Base-by-base conservation (phyloP, 1,284 basidiomycete species). In the Hemileia vastatrix region DNA sequence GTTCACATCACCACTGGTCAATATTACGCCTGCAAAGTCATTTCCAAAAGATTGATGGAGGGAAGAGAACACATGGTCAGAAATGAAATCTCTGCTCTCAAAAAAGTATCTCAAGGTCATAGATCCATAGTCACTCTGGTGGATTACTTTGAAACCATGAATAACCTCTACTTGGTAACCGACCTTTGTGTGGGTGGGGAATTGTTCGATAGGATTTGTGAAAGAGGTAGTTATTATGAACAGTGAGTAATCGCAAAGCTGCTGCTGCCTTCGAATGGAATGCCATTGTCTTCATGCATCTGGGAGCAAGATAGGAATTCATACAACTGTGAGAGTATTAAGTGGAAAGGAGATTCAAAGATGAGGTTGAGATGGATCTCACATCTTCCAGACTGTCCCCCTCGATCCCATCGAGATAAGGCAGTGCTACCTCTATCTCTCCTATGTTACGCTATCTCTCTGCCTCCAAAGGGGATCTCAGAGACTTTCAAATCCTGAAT, bases 131-230 rank as follows among this genome's bases (percentile, higher is more conserved):
- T 78, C 40, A 78, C 77, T 18, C 68, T 72, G 0, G 65, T 66
- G n/a, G n/a, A n/a, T n/a, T n/a, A n/a, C n/a, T n/a, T n/a, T n/a
- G 63, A 88, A 86, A 96, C 93, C 31, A 81, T 88, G 24, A 90
- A 95, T 78, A 96, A 97, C 73, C 83, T n/a, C 67, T 94, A 78
- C 64, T 86, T 98, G 65, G 88, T 88, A 68, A 96, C 95, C 75
- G 94, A 96, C 77, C 83, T 97, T 15, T 97, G 94, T 79, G 94
- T 90, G 0, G 94, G 94, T 53, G 94, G 94, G 49, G 94, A 98
- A 78, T 84, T 98, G 19, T 98, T 98, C 73, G 93, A 97, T 77
- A 83, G 94, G 56, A 97, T 97, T 80, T 97, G 94, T 74, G 90
- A 92, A 31, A 88, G 93, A 75, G 93, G 93, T 51, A 91, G 90